These are phyloP conservation scores for Panellus pusillus DNA, from an alignment of 768 basidiomycete genomes.

Conservation along the genomic window DNA sequence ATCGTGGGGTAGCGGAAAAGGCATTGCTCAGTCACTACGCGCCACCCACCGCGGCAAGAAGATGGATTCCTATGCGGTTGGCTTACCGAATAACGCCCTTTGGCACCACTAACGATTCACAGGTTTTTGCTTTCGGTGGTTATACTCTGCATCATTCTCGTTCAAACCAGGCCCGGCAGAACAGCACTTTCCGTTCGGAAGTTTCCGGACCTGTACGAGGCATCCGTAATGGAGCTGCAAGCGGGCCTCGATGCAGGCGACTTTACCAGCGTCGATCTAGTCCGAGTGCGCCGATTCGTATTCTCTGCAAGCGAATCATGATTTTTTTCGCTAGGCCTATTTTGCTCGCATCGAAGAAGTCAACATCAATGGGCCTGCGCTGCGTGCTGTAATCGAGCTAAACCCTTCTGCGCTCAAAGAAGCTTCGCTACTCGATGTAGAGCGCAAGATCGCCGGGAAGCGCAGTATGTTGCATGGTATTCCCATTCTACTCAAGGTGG, in stretches of 20 bases:
- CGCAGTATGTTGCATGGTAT: slow-evolving; percentile 55
- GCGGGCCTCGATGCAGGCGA: neutral
- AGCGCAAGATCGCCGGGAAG: slow-evolving; percentile 40
- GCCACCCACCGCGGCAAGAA: too few relatives aligned
- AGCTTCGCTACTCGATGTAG: slow-evolving; percentile 51
- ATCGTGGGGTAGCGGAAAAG: too few relatives aligned
- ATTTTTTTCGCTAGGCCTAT: neutral
- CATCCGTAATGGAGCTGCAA: neutral
- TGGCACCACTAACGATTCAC: too few relatives aligned
- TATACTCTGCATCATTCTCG: too few relatives aligned
- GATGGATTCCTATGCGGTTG: too few relatives aligned
- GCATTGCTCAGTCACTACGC: too few relatives aligned
- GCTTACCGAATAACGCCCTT: too few relatives aligned
- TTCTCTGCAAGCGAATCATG: neutral
- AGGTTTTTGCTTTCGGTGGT: too few relatives aligned
- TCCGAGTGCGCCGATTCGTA: neutral
- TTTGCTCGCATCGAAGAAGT: slow-evolving; percentile 1
- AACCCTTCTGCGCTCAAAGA: slow-evolving; percentile 52
- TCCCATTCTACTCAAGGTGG: slow-evolving; percentile 50
- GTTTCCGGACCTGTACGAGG: slow-evolving; percentile 2
- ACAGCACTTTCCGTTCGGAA: too few relatives aligned
- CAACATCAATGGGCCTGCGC: neutral
- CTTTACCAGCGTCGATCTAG: slow-evolving; percentile 8
- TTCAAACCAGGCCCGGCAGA: too few relatives aligned
- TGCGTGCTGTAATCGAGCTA: slow-evolving; percentile 39